phyloP scores from a whole-genome alignment of 1,139 yeast species.

The Protomyces inundatus region DNA sequence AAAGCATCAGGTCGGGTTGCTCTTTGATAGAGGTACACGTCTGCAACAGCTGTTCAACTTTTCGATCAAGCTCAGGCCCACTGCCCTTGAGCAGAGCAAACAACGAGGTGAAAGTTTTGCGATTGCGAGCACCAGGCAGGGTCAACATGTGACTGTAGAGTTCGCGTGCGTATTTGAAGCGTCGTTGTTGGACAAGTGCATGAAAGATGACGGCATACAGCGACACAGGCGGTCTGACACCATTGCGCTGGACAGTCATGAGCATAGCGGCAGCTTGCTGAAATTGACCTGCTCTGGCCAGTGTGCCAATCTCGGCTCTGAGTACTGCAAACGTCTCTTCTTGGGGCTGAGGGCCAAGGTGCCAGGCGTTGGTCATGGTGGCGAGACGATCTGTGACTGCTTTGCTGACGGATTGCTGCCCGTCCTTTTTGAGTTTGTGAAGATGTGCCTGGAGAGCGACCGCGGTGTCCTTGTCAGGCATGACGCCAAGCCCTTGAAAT shows the following conservation, averaged over 20 bases:
- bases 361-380: no score
- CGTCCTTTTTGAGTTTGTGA: not conserved
- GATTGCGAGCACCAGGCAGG: not conserved
- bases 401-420: no score
- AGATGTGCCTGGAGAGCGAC: not conserved
- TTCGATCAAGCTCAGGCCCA: not conserved
- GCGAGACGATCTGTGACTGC: no score
- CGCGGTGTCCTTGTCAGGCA: not conserved
- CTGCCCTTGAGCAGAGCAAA: not conserved
- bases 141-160: not conserved
- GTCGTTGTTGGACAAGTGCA: not conserved
- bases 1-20: conserved; percentile 2
- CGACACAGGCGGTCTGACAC: not conserved
- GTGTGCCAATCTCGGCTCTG: no score
- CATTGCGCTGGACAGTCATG: not conserved
- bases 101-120: not conserved
- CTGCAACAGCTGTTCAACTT: not conserved
- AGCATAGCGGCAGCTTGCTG: not conserved
- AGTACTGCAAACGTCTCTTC: no score
- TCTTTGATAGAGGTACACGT: not conserved
- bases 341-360: no score
- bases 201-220: not conserved
- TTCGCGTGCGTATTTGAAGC: conserved; percentile 6
- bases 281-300: not conserved
- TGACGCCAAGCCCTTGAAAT: not conserved